A percentile compares a stretch with the other conserved stretches of the same genome.
These are phyloP conservation scores for Dalbergia oliveri DNA, from an alignment of 306 rosid genomes.

Conservation along the genomic window DNA sequence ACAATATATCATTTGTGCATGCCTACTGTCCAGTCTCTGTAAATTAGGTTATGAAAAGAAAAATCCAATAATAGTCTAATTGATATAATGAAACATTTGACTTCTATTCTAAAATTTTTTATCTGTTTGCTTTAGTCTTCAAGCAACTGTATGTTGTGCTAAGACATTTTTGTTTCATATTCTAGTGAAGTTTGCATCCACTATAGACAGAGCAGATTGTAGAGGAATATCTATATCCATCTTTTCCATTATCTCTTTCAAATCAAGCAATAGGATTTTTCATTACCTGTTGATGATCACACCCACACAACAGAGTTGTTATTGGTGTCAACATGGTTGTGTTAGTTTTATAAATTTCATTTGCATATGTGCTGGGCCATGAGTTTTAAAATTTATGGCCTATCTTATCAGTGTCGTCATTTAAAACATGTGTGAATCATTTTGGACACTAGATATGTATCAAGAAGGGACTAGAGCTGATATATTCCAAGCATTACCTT, in stretches of 20 bases:
- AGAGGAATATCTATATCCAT: constrained; percentile 24
- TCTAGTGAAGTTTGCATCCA: constrained; percentile 13
- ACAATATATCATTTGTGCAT: not conserved
- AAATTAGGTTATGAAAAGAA: not conserved
- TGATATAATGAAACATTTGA: not conserved
- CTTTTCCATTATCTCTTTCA: not conserved
- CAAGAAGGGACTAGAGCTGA: constrained; percentile 15
- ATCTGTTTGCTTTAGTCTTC: not conserved
- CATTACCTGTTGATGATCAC: constrained; percentile 21
- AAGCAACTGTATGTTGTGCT: too few species aligned
- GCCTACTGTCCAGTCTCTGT: not conserved
- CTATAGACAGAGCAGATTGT: not conserved
- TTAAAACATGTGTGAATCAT: constrained; percentile 10
- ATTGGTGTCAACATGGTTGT: constrained; percentile 7
- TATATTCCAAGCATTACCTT: not conserved
- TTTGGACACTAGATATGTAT: not conserved
- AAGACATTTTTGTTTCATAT: constrained; percentile 24
- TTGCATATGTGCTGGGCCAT: not conserved
- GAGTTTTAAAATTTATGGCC: constrained; percentile 11
- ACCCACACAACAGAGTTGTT: not conserved
- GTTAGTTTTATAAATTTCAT: constrained; percentile 9
- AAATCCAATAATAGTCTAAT: not conserved
- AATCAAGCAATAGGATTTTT: constrained; percentile 18
- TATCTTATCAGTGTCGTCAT: not conserved
- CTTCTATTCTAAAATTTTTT: not conserved